Conservation (phyloP, 2,329 filamentous ascomycete species). For the Aureobasidium sp. region DNA sequence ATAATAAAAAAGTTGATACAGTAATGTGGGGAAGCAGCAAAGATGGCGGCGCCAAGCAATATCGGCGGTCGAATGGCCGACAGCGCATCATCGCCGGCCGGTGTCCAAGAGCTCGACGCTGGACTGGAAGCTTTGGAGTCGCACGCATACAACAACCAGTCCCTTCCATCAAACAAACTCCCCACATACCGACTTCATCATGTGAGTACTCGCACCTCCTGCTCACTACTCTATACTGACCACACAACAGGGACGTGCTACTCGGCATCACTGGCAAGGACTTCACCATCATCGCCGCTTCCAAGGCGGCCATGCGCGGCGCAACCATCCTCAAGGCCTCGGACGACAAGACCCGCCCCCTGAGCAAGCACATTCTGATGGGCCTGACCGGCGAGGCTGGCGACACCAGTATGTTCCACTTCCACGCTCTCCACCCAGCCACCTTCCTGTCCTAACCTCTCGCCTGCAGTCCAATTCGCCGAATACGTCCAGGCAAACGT, state of each 20-base stretch:
- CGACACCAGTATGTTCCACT: slow-evolving; percentile 63
- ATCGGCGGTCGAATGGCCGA: background rate
- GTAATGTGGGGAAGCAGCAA: background rate
- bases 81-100: background rate
- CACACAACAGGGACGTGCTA: slow-evolving; percentile 78
- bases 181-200: background rate
- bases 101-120: background rate
- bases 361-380: slow-evolving; percentile 93
- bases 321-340: slow-evolving; percentile 89
- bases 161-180: background rate
- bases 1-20: background rate
- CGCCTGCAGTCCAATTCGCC: slow-evolving; percentile 77
- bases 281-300: slow-evolving; percentile 95
- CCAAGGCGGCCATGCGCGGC: slow-evolving; percentile 96
- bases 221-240: slow-evolving; percentile 28
- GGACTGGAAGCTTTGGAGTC: background rate
- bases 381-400: slow-evolving; percentile 94
- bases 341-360: slow-evolving; percentile 89
- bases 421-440: background rate
- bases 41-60: background rate
- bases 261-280: slow-evolving; percentile 98
- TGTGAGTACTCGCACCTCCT: background rate
- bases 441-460: background rate
- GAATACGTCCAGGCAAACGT: slow-evolving; percentile 99
- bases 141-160: background rate